These are phyloP conservation scores for Candida boleticola DNA, from an alignment of 805 yeast species.

Conservation along the genomic window DNA sequence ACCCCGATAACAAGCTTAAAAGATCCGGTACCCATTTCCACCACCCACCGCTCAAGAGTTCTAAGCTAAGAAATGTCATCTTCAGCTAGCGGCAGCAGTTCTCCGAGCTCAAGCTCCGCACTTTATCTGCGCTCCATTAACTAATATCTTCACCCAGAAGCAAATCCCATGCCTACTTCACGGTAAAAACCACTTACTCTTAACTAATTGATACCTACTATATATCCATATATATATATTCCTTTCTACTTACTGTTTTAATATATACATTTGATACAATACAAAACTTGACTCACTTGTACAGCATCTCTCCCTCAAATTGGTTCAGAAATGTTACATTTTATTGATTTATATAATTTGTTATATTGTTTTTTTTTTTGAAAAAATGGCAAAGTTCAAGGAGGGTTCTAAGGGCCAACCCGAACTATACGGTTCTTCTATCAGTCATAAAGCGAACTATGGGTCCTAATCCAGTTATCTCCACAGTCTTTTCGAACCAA, in stretches of 20 bases:
- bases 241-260: constrained; percentile 1
- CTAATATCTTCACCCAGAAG: no score
- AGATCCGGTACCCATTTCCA: constrained; percentile 1
- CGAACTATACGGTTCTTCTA: constrained; percentile 72
- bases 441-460: constrained; percentile 84
- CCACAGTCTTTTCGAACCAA: constrained; percentile 92
- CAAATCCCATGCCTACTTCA: no score
- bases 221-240: neutral
- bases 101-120: no score
- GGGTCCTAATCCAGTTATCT: constrained; percentile 82
- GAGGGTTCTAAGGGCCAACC: neutral
- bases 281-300: no score
- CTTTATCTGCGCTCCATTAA: no score
- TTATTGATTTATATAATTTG: no score
- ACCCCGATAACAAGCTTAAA: neutral
- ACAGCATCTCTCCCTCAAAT: no score
- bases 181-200: no score
- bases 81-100: neutral
- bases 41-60: constrained; percentile 2
- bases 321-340: no score
- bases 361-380: neutral
- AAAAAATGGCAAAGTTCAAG: no score
- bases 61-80: neutral
- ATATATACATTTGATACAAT: neutral
- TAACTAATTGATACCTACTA: neutral